Evolutionary conservation across 169 alveolate genomes (phyloP), one percentile per base, ranked within the genome.

Genomic region (Eimeria falciformis): DNA sequence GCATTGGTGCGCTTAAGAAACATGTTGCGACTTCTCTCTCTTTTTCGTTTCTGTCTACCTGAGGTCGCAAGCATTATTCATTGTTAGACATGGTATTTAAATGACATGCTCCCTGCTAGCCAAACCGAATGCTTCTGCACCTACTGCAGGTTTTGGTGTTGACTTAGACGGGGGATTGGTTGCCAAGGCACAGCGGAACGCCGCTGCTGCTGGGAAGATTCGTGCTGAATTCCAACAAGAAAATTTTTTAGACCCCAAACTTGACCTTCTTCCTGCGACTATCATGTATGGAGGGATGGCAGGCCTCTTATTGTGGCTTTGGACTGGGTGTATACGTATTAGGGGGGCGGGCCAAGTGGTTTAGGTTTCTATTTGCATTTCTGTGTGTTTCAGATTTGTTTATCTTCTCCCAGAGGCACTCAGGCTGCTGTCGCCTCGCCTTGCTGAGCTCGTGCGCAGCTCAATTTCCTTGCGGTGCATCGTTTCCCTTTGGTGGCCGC

Each of bases 351-450:
- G n/a, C n/a, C n/a, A n/a, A n/a, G n/a, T n/a, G 62, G 62, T 50
- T 50, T 50, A 50, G 62, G 14, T 7, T 50, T 50, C 14, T 3
- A 0, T 12, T 69, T 65, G 5, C 33, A n/a, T 65, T 1, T 21
- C 11, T 21, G 46, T 37, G 14, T 33, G 81, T 37, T 43, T 6
- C 69, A 78, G 87, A 5, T 78, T 78, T 27, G 46, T 78, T 21
- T 78, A 78, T 37, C 87, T 78, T 11, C 71, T 78, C 12, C 87
- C 87, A 23, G 87, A 78, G 87, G 87, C 87, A n/a, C 87, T 78
- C 45, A 2, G 45, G 47, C 27, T 78, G 43, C 71, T 78, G 66
- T 37, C 58, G 0, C 69, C 87, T 1, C 65, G 71, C 7, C 87
- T 78, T 21, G 12, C 37, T 14, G 46, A 47, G 7, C 87, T 78